These are phyloP conservation scores for Trypanosoma cruzi DNA, from an alignment of 208 protist species.

Conservation along the genomic window DNA sequence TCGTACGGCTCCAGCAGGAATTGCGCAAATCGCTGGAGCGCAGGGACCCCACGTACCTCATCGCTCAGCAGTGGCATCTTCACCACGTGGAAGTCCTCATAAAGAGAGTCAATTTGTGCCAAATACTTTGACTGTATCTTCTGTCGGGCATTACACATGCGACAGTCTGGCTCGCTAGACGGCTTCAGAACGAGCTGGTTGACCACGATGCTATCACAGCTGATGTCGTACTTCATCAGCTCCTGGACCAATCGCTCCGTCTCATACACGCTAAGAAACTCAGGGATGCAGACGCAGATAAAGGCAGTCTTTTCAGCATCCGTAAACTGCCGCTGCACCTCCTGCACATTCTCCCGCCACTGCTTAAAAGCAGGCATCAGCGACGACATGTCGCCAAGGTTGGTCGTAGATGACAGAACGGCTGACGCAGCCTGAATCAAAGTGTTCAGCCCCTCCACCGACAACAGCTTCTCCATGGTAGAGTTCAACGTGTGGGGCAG, in stretches of 20 bases:
- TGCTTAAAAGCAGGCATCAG: conserved; percentile 32
- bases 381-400: neutral
- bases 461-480: conserved; percentile 50
- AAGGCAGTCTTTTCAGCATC: conserved; percentile 94
- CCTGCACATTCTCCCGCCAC: conserved; percentile 44
- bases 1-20: conserved; percentile 78
- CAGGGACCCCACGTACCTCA: conserved; percentile 91
- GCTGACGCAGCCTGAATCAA: conserved; percentile 43
- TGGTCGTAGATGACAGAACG: conserved; percentile 32
- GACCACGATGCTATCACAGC: conserved; percentile 95
- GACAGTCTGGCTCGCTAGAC: conserved; percentile 62
- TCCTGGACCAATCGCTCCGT: conserved; percentile 99
- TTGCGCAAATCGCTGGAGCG: conserved; percentile 61
- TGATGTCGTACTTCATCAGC: conserved; percentile 96
- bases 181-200: conserved; percentile 94
- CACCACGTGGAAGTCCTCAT: conserved; percentile 96
- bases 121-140: conserved; percentile 97
- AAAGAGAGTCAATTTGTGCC: conserved; percentile 94
- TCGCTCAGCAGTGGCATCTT: conserved; percentile 91
- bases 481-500: conserved; percentile 82
- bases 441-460: conserved; percentile 45
- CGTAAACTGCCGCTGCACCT: conserved; percentile 66
- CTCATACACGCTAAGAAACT: conserved; percentile 99
- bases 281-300: conserved; percentile 98
- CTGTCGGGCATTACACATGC: conserved; percentile 88